Conservation (phyloP, 441 rosid species). For the Cnidoscolus chayamansa region DNA sequence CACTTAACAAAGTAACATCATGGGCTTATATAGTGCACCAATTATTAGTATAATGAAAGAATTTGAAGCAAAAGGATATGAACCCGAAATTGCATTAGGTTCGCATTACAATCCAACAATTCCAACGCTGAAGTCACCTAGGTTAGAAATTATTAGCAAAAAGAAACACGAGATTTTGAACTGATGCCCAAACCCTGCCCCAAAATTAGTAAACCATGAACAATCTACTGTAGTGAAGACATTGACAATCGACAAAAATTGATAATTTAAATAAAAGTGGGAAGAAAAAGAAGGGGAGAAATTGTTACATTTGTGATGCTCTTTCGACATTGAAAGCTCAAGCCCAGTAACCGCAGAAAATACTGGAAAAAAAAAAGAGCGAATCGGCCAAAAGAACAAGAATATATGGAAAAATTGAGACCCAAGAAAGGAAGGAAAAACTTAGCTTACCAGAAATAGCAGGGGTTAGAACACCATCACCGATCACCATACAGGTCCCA, state of each 20-base stretch:
- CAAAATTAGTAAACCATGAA: constrained; percentile 21
- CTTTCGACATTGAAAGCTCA: constrained; percentile 76
- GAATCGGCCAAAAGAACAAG: constrained; percentile 3
- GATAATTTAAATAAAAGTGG: constrained; percentile 5
- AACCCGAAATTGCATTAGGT: not conserved
- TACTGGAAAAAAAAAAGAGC: constrained; percentile 45
- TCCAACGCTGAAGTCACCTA: not conserved
- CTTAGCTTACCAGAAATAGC: constrained; percentile 44
- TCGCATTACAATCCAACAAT: constrained; percentile 7
- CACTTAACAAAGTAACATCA: not conserved
- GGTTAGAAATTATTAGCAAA: not conserved
- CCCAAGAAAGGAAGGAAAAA: not conserved
- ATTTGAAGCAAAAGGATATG: not conserved
- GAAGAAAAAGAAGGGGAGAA: not conserved
- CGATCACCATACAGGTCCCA: constrained; percentile 59
- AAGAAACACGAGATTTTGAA: not conserved
- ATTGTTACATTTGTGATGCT: constrained; percentile 79
- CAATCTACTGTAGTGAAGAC: not conserved
- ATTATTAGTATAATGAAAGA: constrained; percentile 1
- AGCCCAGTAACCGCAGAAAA: constrained; percentile 94
- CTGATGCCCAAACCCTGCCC: not conserved
- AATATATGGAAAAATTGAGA: not conserved
- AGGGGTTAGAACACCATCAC: constrained; percentile 55
- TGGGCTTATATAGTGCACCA: not conserved
- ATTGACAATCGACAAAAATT: not conserved